Evolutionary conservation across 805 yeast species (phyloP).

Genomic region (Saccharomyces jurei): DNA sequence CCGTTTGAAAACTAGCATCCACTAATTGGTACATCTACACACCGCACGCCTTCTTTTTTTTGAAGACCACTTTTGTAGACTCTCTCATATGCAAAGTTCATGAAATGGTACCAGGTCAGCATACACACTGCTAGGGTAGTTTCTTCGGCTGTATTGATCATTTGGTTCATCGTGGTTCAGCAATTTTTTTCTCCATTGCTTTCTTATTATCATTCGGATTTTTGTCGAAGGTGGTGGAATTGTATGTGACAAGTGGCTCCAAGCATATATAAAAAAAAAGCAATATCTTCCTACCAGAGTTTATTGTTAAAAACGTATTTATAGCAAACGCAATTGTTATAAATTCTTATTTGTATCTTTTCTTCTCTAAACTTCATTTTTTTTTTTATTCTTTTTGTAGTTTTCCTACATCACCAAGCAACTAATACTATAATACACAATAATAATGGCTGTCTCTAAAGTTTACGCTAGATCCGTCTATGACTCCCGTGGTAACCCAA

Average conservation of each 20-base stretch:
- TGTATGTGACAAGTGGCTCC: background rate
- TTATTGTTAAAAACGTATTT: background rate
- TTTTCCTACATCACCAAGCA: conserved; percentile 14
- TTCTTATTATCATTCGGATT: background rate
- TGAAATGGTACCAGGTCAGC: background rate
- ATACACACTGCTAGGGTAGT: background rate
- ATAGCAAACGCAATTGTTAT: background rate
- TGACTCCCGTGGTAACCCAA: conserved; percentile 99
- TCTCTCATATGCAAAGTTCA: background rate
- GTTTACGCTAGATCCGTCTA: conserved; percentile 92
- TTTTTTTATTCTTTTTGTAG: background rate
- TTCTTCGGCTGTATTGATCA: background rate
- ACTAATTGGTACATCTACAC: background rate
- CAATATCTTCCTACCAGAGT: background rate
- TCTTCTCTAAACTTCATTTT: background rate
- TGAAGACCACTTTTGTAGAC: background rate
- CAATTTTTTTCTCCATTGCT: conserved; percentile 1
- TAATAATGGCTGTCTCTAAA: conserved; percentile 73
- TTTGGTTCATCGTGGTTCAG: conserved; percentile 1
- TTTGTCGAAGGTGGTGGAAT: background rate
- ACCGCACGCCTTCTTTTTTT: background rate
- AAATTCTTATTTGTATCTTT: background rate
- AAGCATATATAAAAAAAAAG: conserved; percentile 3
- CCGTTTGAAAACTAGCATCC: conserved; percentile 3
- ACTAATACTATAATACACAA: conserved; percentile 11